Evolutionary conservation across 345 rosid genomes (phyloP), one percentile per base, ranked within the genome.

Genomic region (Streptanthus diversifolius): DNA sequence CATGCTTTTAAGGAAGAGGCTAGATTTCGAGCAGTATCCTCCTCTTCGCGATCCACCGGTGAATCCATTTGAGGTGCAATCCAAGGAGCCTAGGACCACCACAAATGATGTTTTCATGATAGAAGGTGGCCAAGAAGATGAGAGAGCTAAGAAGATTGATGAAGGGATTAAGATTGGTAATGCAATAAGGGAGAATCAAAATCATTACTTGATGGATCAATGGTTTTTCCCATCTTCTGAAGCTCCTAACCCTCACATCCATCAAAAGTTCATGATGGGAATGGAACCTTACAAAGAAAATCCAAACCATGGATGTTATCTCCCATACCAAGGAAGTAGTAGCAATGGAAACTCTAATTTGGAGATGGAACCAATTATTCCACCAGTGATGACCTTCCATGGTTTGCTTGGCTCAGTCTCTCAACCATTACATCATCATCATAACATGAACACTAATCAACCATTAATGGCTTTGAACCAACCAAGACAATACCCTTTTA

Each of bases 201-300:
- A 2, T 19, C 18, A 40, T 3, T 63, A 70, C 52, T 45, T 76
- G 39, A 3, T 63, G 27, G 79, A 70, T 47, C 8, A 55, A 48
- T 76, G 75, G 66, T 0, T 45, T 39, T 41, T 22, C 0, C 13
- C 62, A 35, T 29, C 58, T 44, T 3, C 32, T 3, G 15, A 18
- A 0, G 32, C 8, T 0, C 12, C 21, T 37, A 35, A 18, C 15
- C 36, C 14, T 57, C 15, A 12, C 1, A 10, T 9, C 2, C 51
- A 36, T 5, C 58, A 35, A 4, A 10, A 10, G 14, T 2, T 1
- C 7, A 3, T 10, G 69, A 62, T 44, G 68, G 3, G n/a, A 1
- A 13, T 2, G 39, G 5, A 1, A 12, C 5, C 29, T 35, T 35
- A 47, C 55, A 35, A 22, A 15, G 29, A n/a, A 18, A 25, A 47